phyloP scores from a whole-genome alignment of 257 asterid genomes.

The Rhazya stricta region DNA sequence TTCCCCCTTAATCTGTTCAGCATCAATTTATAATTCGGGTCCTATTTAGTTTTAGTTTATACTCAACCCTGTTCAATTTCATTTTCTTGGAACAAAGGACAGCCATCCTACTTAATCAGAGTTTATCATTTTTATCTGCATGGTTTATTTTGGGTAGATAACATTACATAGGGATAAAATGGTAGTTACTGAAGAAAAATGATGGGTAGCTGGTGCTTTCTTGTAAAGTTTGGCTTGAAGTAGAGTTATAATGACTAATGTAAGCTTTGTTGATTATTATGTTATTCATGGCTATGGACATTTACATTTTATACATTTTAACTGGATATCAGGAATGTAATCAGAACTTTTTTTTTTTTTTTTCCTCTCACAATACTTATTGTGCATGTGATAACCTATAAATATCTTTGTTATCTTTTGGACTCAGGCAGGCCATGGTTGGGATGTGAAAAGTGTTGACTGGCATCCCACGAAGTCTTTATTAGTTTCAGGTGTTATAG shows the following conservation, averaged over 20 bases:
- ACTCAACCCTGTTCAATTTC: not conserved
- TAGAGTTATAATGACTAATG: not conserved
- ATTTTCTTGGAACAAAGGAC: not conserved
- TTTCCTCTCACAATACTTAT: not conserved
- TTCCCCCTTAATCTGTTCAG: not conserved
- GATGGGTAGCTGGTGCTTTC: not conserved
- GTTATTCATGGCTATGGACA: not conserved
- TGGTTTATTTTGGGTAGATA: not conserved
- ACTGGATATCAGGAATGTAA: not conserved
- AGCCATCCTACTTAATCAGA: not conserved
- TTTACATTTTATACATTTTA: not conserved
- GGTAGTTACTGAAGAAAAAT: not conserved
- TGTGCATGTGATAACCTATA: constrained; percentile 44
- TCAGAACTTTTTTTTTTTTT: not conserved
- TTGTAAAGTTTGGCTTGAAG: not conserved
- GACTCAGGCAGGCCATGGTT: constrained; percentile 99
- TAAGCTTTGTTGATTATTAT: not conserved
- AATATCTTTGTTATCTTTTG: constrained; percentile 47
- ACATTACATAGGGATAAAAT: not conserved
- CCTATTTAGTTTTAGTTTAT: not conserved
- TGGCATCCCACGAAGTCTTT: constrained; percentile 99
- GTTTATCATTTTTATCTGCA: not conserved
- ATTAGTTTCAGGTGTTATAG: constrained; percentile 70
- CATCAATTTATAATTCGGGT: not conserved
- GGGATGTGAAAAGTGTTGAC: constrained; percentile 99